These are phyloP conservation scores for Ambrosiella xylebori DNA, from an alignment of 2,329 filamentous ascomycete species.

Conservation along the genomic window DNA sequence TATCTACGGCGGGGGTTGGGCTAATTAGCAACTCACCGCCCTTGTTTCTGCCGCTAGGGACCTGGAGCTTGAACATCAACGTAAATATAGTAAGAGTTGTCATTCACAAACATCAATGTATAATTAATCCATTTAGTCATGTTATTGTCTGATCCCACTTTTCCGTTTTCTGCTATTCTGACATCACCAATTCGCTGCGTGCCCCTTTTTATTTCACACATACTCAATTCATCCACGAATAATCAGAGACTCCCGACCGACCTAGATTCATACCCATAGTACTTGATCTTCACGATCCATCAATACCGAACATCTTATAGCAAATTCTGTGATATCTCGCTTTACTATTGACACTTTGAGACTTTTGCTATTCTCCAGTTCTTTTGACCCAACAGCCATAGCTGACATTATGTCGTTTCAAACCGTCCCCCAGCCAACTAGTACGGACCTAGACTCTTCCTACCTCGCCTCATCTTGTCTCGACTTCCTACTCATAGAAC, in stretches of 20 bases:
- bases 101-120: neutral
- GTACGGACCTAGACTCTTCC: conserved; percentile 55
- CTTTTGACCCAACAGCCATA: neutral
- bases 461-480: conserved; percentile 74
- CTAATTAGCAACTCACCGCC: neutral
- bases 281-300: too few species aligned
- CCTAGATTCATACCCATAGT: too few species aligned
- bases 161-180: too few species aligned
- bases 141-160: too few species aligned
- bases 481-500: conserved; percentile 88
- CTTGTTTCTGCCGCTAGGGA: neutral
- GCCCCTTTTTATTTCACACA: too few species aligned
- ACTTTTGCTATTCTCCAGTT: neutral
- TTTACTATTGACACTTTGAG: too few species aligned
- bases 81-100: neutral
- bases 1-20: neutral
- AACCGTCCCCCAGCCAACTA: conserved; percentile 49
- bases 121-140: neutral
- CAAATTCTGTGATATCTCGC: too few species aligned
- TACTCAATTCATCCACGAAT: too few species aligned
- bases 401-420: conserved; percentile 51
- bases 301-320: too few species aligned
- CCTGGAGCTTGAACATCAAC: neutral
- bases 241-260: too few species aligned
- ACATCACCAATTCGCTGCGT: too few species aligned